A percentile compares a stretch with the other conserved stretches of the same genome.
Conservation (phyloP, 495 filamentous ascomycete species). For the Penicillium flavigenum region DNA sequence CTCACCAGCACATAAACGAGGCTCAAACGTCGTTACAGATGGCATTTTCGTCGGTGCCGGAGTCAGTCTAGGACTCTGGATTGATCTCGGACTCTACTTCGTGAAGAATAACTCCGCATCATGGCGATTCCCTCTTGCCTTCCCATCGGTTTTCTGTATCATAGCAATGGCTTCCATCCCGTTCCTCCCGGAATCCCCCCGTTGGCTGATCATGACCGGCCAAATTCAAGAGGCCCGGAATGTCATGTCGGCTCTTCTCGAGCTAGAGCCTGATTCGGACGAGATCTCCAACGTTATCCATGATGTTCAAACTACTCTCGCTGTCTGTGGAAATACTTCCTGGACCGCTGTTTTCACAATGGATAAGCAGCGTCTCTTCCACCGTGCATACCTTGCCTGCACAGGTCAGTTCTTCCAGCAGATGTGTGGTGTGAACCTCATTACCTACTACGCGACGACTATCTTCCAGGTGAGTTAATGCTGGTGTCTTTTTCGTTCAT, state of each 20-base stretch:
- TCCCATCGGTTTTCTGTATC: conserved; percentile 58
- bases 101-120: conserved; percentile 39
- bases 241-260: conserved; percentile 31
- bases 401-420: conserved; percentile 51
- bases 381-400: conserved; percentile 31
- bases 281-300: conserved; percentile 31
- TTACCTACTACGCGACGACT: conserved; percentile 59
- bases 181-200: conserved; percentile 60
- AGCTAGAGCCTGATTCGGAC: conserved; percentile 24
- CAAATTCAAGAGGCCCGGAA: conserved; percentile 50
- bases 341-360: conserved; percentile 26
- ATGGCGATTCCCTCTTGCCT: conserved; percentile 50
- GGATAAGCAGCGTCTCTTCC: conserved; percentile 24
- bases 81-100: conserved; percentile 47
- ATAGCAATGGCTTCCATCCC: conserved; percentile 58
- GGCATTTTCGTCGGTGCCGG: conserved; percentile 55
- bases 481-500: too few relatives aligned
- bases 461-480: conserved; percentile 37
- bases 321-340: conserved; percentile 5
- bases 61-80: conserved; percentile 43
- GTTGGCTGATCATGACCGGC: conserved; percentile 54
- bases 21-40: conserved; percentile 40
- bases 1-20: conserved; percentile 38
- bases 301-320: conserved; percentile 37
- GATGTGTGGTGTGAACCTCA: conserved; percentile 59